Percentiles rank a stretch among this genome's conserved stretches.
These are phyloP conservation scores for Lachancea nothofagi DNA, from an alignment of 805 yeast genomes.

Conservation along the genomic window DNA sequence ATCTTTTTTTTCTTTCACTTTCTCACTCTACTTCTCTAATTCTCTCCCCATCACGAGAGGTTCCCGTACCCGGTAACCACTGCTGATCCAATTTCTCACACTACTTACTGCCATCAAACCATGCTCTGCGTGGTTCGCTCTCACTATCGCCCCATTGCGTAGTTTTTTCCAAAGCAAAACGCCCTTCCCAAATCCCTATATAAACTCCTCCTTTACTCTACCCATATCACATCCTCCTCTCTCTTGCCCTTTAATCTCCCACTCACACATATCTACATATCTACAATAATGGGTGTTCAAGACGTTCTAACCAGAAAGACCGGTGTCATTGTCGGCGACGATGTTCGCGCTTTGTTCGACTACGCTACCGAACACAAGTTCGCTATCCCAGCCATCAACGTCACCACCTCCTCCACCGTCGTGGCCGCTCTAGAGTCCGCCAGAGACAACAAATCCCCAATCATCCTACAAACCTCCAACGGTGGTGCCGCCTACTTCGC, in stretches of 20 bases:
- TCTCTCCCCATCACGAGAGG: neutral
- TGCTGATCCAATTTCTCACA: constrained; percentile 1
- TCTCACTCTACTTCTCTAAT: too few species aligned
- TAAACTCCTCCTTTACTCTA: neutral
- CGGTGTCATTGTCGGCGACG: constrained; percentile 99
- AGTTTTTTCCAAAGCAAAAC: neutral
- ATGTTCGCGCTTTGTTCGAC: constrained; percentile 74
- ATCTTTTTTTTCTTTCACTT: neutral
- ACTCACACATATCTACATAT: neutral
- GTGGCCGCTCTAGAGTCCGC: constrained; percentile 97
- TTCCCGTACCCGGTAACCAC: neutral
- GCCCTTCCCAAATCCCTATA: neutral
- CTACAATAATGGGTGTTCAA: constrained; percentile 49
- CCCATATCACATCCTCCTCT: neutral
- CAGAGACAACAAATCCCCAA: constrained; percentile 89
- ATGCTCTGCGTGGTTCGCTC: neutral
- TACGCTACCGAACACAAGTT: constrained; percentile 90
- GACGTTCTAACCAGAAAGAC: constrained; percentile 82
- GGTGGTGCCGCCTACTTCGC: constrained; percentile 99
- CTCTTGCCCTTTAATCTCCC: constrained; percentile 1
- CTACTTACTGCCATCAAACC: constrained; percentile 1
- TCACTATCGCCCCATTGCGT: constrained; percentile 1
- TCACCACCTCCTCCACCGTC: constrained; percentile 94
- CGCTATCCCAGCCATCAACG: constrained; percentile 98
- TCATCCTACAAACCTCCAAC: constrained; percentile 92